These are phyloP conservation scores for Closterium sp. DNA, from an alignment of 139 green algal genomes.

Conservation along the genomic window DNA sequence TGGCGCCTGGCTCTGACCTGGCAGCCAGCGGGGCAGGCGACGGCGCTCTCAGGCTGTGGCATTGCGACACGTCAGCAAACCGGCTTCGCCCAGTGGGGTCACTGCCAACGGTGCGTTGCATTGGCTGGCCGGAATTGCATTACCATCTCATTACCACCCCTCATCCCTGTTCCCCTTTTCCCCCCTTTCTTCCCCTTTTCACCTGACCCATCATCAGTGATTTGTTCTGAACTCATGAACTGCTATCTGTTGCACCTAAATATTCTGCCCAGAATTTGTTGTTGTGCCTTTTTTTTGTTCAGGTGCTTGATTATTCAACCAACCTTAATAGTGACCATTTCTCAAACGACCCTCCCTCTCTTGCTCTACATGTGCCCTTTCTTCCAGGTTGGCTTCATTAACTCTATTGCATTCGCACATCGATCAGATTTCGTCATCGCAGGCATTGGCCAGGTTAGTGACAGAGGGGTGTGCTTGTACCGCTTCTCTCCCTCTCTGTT, in stretches of 20 bases:
- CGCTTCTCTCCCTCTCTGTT: neutral
- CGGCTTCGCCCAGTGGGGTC: conserved; percentile 58
- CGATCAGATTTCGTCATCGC: conserved; percentile 70
- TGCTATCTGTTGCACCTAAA: no score
- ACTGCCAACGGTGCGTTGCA: conserved; percentile 61
- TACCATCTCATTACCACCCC: neutral
- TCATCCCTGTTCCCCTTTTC: neutral
- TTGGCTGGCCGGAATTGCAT: neutral
- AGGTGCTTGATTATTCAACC: no score
- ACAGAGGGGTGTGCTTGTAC: neutral
- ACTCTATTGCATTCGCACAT: neutral
- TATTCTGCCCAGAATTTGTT: no score
- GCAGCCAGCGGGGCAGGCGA: conserved; percentile 84
- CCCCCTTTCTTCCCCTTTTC: neutral
- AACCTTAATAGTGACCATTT: no score
- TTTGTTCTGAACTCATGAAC: no score
- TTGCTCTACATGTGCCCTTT: neutral
- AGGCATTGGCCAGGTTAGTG: conserved; percentile 67
- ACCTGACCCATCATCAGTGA: neutral
- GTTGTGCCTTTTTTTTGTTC: no score
- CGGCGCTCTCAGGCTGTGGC: conserved; percentile 84
- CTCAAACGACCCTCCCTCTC: neutral
- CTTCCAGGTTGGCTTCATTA: conserved; percentile 3
- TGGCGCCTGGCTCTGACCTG: conserved; percentile 72
- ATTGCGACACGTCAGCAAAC: conserved; percentile 37